Evolutionary conservation across 352 stramenopile genomes (phyloP).

Genomic region (Phytophthora tentaculata): DNA sequence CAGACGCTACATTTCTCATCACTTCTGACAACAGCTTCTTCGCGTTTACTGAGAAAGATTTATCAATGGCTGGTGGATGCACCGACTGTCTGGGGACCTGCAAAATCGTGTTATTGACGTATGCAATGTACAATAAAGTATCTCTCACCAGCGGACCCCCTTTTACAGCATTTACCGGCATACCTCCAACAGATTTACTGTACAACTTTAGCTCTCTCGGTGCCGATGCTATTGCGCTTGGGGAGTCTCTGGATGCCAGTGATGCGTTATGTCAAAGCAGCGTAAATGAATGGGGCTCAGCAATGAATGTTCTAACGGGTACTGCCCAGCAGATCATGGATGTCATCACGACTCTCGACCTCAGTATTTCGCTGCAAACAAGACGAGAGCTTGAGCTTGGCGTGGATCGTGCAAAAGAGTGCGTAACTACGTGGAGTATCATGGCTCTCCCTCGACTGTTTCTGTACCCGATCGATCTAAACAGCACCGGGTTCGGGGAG

Average conservation of each 20-base stretch:
- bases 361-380: constrained; percentile 25
- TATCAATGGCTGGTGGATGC: constrained; percentile 31
- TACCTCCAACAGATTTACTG: constrained; percentile 16
- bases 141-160: constrained; percentile 26
- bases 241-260: constrained; percentile 18
- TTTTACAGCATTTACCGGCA: constrained; percentile 26
- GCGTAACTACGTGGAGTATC: constrained; percentile 32
- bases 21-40: constrained; percentile 31
- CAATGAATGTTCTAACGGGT: constrained; percentile 21
- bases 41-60: constrained; percentile 32
- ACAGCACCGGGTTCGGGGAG: constrained; percentile 21
- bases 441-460: constrained; percentile 32
- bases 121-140: constrained; percentile 14
- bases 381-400: constrained; percentile 29
- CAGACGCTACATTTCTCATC: constrained; percentile 29
- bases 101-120: constrained; percentile 27
- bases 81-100: constrained; percentile 26
- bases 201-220: constrained; percentile 31
- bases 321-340: constrained; percentile 26
- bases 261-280: constrained; percentile 25
- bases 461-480: constrained; percentile 18
- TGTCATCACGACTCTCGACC: constrained; percentile 21
- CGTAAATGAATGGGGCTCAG: constrained; percentile 31
- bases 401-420: constrained; percentile 14
- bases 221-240: constrained; percentile 19